Percentiles rank a stretch among this genome's conserved stretches.
phyloP scores from a whole-genome alignment of 2,329 filamentous ascomycete species.

The Hypoxylon sp. region DNA sequence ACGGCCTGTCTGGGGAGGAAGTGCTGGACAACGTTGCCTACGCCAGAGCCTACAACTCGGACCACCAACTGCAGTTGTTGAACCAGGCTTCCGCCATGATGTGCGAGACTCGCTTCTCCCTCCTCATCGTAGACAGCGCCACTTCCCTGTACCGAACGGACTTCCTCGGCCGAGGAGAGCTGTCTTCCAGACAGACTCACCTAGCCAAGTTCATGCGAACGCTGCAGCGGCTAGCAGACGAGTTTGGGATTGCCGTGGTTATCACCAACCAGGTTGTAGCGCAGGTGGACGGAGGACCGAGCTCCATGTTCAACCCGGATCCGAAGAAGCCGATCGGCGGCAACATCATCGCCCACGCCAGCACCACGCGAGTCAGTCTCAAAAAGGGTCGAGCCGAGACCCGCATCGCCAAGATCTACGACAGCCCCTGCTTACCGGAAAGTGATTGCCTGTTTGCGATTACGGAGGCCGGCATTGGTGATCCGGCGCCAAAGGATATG shows the following conservation, averaged over 20 bases:
- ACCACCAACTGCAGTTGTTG: constrained; percentile 93
- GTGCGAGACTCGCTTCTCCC: constrained; percentile 97
- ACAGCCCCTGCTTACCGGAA: constrained; percentile 95
- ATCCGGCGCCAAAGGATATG: constrained; percentile 93
- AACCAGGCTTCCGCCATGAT: constrained; percentile 98
- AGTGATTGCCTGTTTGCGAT: constrained; percentile 97
- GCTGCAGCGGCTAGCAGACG: constrained; percentile 77
- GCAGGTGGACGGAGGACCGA: constrained; percentile 95
- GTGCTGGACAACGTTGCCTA: constrained; percentile 98
- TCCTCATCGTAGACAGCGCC: constrained; percentile 94
- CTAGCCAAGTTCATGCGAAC: constrained; percentile 89
- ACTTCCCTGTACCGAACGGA: constrained; percentile 96
- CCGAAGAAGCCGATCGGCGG: constrained; percentile 99
- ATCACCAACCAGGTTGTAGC: constrained; percentile 99
- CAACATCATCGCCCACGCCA: constrained; percentile 98
- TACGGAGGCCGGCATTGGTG: constrained; percentile 94
- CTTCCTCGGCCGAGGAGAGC: constrained; percentile 93
- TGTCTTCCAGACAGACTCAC: constrained; percentile 91
- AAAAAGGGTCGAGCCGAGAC: constrained; percentile 97
- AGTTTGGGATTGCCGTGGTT: constrained; percentile 96
- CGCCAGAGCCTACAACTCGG: constrained; percentile 96
- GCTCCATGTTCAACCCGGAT: constrained; percentile 98
- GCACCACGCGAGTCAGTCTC: constrained; percentile 90
- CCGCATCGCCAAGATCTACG: constrained; percentile 98
- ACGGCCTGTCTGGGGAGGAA: constrained; percentile 93